Evolutionary conservation across 2,329 filamentous ascomycete species (phyloP).

Genomic region (Xylaria sp.): DNA sequence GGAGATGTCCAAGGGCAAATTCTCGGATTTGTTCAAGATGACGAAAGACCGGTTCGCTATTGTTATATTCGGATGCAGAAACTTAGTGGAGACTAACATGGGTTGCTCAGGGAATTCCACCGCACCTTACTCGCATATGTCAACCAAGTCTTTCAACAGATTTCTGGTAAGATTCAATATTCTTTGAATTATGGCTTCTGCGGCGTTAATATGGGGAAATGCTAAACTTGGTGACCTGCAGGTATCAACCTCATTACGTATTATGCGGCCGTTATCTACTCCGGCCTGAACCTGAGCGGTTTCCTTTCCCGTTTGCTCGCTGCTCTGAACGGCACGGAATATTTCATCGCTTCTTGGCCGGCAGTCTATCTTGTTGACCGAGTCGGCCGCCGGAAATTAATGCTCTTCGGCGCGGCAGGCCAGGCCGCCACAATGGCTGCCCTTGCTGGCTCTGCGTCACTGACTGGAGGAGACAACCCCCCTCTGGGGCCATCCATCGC

Average conservation of each 20-base stretch:
- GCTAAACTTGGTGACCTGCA: slow-evolving; percentile 6
- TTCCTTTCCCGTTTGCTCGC: slow-evolving; percentile 63
- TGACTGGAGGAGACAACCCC: slow-evolving; percentile 28
- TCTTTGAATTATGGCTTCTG: too few relatives aligned
- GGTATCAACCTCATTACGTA: slow-evolving; percentile 51
- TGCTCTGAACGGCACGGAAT: slow-evolving; percentile 57
- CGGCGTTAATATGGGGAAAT: neutral
- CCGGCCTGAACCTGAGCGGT: slow-evolving; percentile 55
- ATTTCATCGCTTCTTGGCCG: slow-evolving; percentile 64
- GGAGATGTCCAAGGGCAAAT: slow-evolving; percentile 62
- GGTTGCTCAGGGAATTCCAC: slow-evolving; percentile 52
- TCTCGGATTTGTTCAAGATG: slow-evolving; percentile 64
- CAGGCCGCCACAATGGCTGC: slow-evolving; percentile 72
- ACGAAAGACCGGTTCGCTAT: slow-evolving; percentile 52
- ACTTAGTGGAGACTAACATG: slow-evolving; percentile 20
- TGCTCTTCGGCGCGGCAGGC: slow-evolving; percentile 71
- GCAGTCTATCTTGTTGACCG: slow-evolving; percentile 67
- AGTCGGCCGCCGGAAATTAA: slow-evolving; percentile 71
- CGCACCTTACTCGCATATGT: slow-evolving; percentile 60
- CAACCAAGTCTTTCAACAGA: slow-evolving; percentile 64
- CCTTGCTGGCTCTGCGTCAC: slow-evolving; percentile 52
- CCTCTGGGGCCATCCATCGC: slow-evolving; percentile 38
- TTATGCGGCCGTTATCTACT: slow-evolving; percentile 56
- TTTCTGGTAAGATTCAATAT: slow-evolving; percentile 35
- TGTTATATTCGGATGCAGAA: neutral